These are phyloP conservation scores for Ogataea pini DNA, from an alignment of 805 yeast genomes.

Conservation along the genomic window DNA sequence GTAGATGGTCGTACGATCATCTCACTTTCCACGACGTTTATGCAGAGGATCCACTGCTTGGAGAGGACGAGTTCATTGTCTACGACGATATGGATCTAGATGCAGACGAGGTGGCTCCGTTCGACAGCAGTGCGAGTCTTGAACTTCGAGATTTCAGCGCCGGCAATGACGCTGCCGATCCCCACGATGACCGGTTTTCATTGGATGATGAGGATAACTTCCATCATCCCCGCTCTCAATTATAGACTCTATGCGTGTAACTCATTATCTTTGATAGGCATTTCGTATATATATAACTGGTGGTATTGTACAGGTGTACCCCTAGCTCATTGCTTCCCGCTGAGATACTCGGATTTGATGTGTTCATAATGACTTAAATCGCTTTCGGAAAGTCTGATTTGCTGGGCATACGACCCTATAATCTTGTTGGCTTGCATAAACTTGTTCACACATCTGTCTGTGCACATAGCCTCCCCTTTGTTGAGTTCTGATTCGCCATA, in stretches of 20 bases:
- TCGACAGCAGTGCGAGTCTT: constrained; percentile 15
- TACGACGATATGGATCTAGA: constrained; percentile 19
- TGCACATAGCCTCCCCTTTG: constrained; percentile 81
- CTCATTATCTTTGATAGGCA: constrained; percentile 7
- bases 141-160: constrained; percentile 20
- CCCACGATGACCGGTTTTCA: background rate
- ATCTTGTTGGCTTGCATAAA: constrained; percentile 71
- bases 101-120: constrained; percentile 9
- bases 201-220: constrained; percentile 7
- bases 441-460: constrained; percentile 85
- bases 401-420: constrained; percentile 54
- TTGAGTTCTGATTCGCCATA: constrained; percentile 82
- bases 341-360: constrained; percentile 25
- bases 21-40: constrained; percentile 11
- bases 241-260: constrained; percentile 6
- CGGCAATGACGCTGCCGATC: background rate
- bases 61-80: constrained; percentile 17
- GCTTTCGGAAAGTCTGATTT: constrained; percentile 47
- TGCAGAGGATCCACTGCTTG: constrained; percentile 26
- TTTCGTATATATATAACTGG: constrained; percentile 3
- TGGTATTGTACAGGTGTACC: constrained; percentile 1
- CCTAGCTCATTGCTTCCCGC: background rate
- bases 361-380: constrained; percentile 34
- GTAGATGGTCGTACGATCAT: constrained; percentile 27
- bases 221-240: background rate